Base-by-base conservation (phyloP, 805 yeast species). In the Pachysolen tannophilus region DNA sequence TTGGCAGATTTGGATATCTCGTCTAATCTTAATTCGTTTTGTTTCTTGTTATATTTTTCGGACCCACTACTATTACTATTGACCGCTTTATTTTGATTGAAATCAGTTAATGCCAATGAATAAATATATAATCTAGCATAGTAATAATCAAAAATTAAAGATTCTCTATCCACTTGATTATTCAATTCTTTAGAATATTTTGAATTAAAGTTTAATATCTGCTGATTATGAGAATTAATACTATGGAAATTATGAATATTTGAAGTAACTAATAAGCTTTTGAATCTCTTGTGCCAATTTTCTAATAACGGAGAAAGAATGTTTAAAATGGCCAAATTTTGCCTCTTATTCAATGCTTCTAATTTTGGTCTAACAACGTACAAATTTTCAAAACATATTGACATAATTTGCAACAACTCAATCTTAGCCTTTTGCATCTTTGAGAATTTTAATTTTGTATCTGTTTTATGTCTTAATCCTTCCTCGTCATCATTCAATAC, bases 71-170 rank as follows among this genome's bases (percentile, higher is more conserved):
- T 43, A 2, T 43, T 27, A 11, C 38, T 40, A 19, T 43, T 43
- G 10, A 58, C 35, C 2, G 48, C 39, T 20, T 50, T 42, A 15
- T 53, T 52, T 11, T 65, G 50, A 6, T 50, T 53, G 36, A 58
- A 68, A 26, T 69, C 75, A 39, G 76, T 68, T 28, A 88, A 61
- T 0, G 96, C 94, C 34, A 87, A 59, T 1, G 96, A 87, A 52
- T 77, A 88, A 20, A 87, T 75, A 53, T 87, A 90, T 23, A 88
- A 58, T 44, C 82, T 82, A 16, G 92, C 78, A 56, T 90, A 88
- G 52, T 84, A 77, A 58, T 72, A 87, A 51, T 88, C 97, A 53
- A 87, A 75, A 27, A 83, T 71, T 36, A 87, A 58, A 2, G 86
- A 70, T 50, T 86, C 94, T 32, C 71, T 59, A 43, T 78, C 87